Percentiles rank a stretch among this genome's conserved stretches.
Conservation (phyloP, 768 basidiomycete genomes). For the Tephrocybe sp. region DNA sequence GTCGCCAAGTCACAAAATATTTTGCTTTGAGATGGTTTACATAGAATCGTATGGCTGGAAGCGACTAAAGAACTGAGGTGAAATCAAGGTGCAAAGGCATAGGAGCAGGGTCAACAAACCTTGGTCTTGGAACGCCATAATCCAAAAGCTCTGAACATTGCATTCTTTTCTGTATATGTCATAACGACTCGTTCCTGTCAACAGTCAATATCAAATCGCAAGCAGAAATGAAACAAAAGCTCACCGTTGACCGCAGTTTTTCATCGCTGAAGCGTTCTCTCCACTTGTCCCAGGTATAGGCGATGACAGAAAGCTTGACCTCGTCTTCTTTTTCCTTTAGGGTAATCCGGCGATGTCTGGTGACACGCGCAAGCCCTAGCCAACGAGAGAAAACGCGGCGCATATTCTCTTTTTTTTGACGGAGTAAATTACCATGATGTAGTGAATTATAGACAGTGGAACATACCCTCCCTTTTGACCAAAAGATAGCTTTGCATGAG, state of each 20-base stretch:
- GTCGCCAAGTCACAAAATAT: slow-evolving; percentile 65
- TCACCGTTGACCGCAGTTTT: slow-evolving; percentile 62
- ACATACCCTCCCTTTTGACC: slow-evolving; percentile 73
- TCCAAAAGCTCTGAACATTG: slow-evolving; percentile 64
- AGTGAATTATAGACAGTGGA: neutral
- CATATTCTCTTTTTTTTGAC: slow-evolving; percentile 52
- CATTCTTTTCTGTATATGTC: slow-evolving; percentile 54
- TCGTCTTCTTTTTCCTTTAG: slow-evolving; percentile 64
- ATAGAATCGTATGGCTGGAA: slow-evolving; percentile 79
- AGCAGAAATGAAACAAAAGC: slow-evolving; percentile 16
- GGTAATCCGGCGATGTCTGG: slow-evolving; percentile 57
- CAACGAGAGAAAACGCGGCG: slow-evolving; percentile 70
- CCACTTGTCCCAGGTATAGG: slow-evolving; percentile 77
- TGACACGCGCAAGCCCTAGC: slow-evolving; percentile 56
- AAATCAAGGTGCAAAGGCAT: neutral
- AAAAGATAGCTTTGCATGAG: slow-evolving; percentile 84
- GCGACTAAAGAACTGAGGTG: slow-evolving; percentile 42
- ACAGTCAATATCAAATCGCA: neutral
- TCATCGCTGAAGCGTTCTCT: slow-evolving; percentile 66
- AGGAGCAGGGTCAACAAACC: slow-evolving; percentile 40
- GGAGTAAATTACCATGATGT: neutral
- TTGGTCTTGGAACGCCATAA: slow-evolving; percentile 76
- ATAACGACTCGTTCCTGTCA: slow-evolving; percentile 58
- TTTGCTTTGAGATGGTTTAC: slow-evolving; percentile 57
- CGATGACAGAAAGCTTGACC: slow-evolving; percentile 48